phyloP scores from a whole-genome alignment of 1,284 basidiomycete genomes.

The Trametes polyzona region DNA sequence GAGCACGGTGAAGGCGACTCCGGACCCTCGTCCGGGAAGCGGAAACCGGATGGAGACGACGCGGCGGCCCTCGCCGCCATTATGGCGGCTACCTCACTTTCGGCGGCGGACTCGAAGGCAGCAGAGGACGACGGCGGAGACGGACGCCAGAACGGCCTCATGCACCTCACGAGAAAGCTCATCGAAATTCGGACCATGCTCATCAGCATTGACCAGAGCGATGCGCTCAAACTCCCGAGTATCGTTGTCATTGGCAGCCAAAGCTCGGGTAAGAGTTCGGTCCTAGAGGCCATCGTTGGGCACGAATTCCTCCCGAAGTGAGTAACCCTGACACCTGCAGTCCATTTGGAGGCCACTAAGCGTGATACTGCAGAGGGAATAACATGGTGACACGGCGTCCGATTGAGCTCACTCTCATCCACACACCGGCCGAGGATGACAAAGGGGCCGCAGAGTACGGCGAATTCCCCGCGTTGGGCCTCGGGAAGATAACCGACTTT shows the following conservation, averaged over 20 bases:
- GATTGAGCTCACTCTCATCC: constrained; percentile 96
- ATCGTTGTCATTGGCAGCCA: constrained; percentile 99
- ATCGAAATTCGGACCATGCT: constrained; percentile 97
- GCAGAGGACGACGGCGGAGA: constrained; percentile 46
- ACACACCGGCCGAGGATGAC: constrained; percentile 71
- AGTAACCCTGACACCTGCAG: constrained; percentile 32
- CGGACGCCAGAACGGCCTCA: constrained; percentile 69
- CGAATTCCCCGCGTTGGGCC: constrained; percentile 90
- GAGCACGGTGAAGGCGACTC: constrained; percentile 32
- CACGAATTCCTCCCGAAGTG: constrained; percentile 98
- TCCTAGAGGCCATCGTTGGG: constrained; percentile 96
- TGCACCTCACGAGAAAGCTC: constrained; percentile 93
- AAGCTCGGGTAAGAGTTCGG: constrained; percentile 97
- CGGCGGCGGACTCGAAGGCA: constrained; percentile 63
- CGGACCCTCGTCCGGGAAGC: constrained; percentile 38
- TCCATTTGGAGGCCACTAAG: constrained; percentile 21
- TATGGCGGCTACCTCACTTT: constrained; percentile 73
- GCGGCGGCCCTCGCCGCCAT: constrained; percentile 68
- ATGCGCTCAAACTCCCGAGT: constrained; percentile 90
- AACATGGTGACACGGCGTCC: constrained; percentile 99
- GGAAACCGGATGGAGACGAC: constrained; percentile 58
- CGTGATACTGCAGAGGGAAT: constrained; percentile 69
- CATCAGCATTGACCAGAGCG: constrained; percentile 93
- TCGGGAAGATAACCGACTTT: constrained; percentile 91
- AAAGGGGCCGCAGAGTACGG: constrained; percentile 83